Evolutionary conservation across 768 basidiomycete genomes (phyloP), one percentile per base, ranked within the genome.

Genomic region (Cyclocybe aegerita): DNA sequence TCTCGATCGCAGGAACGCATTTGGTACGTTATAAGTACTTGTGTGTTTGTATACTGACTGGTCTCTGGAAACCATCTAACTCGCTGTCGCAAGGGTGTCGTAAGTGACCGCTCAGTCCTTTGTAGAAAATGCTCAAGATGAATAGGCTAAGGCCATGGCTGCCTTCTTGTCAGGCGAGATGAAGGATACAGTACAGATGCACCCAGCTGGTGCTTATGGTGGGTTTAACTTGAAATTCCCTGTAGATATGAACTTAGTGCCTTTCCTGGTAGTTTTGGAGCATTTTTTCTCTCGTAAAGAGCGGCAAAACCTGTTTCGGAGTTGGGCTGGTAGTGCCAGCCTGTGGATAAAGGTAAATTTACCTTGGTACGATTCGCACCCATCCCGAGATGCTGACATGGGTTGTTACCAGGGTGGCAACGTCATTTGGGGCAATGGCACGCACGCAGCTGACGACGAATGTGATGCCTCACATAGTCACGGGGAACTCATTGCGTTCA

Each of bases 81-180:
- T 58, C 42, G 36, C 14, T 33, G 30, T 10, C 37, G 16, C 6
- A 49, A 91, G 89, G 89, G 89, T 30, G 89, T 90, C 43, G 91
- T 91, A 64, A 64, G 85, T 53, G 12, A 7, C 6, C 14, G 41
- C 38, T 2, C 10, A 9, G 15, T 30, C 9, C n/a, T 11, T 35
- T 10, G 4, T 12, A 37, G 9, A 12, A 15, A n/a, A 35, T 30
- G 29, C 32, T 33, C 36, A 41, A 36, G 4, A 15, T 37, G 11
- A 8, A 4, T 44, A 90, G 90, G 79, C 90, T 1, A 99, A 98
- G 72, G 90, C 95, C 0, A 94, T 98, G 91, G 70, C 94, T 0
- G 95, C 97, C 0, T 92, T 98, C 65, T 73, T 98, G 36, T 93
- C 91, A 0, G 96, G 96, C 9, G 96, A 98, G 69, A 97, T 98